These are phyloP conservation scores for Priceomyces medius DNA, from an alignment of 805 yeast genomes.

Conservation along the genomic window DNA sequence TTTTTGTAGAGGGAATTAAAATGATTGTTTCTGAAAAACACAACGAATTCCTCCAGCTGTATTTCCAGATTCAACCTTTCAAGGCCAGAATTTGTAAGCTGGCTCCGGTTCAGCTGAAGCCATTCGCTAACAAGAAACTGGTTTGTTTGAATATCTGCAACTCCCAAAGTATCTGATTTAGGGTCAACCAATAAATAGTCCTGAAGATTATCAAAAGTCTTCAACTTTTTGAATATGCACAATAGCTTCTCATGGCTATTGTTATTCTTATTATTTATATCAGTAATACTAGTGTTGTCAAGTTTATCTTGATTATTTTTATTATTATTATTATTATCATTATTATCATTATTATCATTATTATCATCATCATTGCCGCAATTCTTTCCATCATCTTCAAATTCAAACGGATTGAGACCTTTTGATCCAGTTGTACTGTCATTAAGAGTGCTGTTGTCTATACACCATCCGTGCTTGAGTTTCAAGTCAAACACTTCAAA, in stretches of 20 bases:
- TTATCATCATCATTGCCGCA: background rate
- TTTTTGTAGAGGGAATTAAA: slow-evolving; percentile 67
- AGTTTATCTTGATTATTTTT: background rate
- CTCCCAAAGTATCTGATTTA: slow-evolving; percentile 7
- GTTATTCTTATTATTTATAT: background rate
- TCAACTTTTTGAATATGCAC: slow-evolving; percentile 20
- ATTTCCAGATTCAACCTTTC: slow-evolving; percentile 43
- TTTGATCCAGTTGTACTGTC: background rate
- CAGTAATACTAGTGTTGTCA: background rate
- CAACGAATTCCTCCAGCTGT: slow-evolving; percentile 54
- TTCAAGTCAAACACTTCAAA: slow-evolving; percentile 59
- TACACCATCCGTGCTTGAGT: slow-evolving; percentile 83
- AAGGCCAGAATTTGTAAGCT: slow-evolving; percentile 71
- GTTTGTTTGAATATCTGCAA: slow-evolving; percentile 5
- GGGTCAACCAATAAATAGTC: slow-evolving; percentile 43
- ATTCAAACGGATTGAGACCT: too few relatives aligned
- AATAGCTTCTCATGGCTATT: slow-evolving; percentile 9
- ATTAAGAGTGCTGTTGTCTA: slow-evolving; percentile 16
- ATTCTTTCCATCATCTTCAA: too few relatives aligned
- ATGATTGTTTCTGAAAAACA: slow-evolving; percentile 88
- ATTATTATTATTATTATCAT: too few relatives aligned
- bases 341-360: background rate
- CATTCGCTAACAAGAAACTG: slow-evolving; percentile 25
- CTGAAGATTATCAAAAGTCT: slow-evolving; percentile 56
- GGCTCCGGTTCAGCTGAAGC: slow-evolving; percentile 66